A percentile compares a stretch with the other conserved stretches of the same genome.
Evolutionary conservation across 768 basidiomycete species (phyloP).

Genomic region (Coprinopsis marcescibilis): DNA sequence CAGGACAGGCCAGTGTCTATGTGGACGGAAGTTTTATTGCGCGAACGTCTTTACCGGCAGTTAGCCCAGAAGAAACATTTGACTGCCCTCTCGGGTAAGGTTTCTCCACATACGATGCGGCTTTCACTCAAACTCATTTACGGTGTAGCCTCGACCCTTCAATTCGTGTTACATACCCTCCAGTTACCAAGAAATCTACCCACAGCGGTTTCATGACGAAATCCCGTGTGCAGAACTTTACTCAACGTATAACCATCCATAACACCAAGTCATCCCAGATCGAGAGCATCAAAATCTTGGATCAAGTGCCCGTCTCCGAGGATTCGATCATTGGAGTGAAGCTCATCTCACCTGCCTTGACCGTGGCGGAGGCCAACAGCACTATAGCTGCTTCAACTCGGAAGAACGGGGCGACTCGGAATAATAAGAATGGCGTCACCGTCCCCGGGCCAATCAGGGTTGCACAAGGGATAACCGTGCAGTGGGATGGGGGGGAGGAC

Average conservation of each 20-base stretch:
- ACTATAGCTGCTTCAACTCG: not conserved
- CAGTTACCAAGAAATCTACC: conserved; percentile 26
- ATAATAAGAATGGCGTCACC: conserved; percentile 11
- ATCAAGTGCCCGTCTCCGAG: conserved; percentile 36
- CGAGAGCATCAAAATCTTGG: conserved; percentile 30
- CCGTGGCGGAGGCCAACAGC: conserved; percentile 14
- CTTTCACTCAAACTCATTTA: not conserved
- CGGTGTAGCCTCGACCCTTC: conserved; percentile 35
- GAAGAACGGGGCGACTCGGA: not conserved
- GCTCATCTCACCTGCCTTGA: conserved; percentile 27
- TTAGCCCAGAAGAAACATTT: conserved; percentile 39
- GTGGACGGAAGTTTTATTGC: conserved; percentile 53
- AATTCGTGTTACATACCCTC: conserved; percentile 36
- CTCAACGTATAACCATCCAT: conserved; percentile 33
- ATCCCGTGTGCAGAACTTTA: conserved; percentile 24
- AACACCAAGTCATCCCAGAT: conserved; percentile 34
- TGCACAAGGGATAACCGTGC: conserved; percentile 24
- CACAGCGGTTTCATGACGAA: conserved; percentile 31
- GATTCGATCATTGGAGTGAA: conserved; percentile 35
- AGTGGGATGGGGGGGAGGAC: conserved; percentile 35
- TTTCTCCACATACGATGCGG: not conserved
- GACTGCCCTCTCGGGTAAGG: conserved; percentile 40
- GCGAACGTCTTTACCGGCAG: conserved; percentile 33
- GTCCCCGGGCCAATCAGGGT: conserved; percentile 20
- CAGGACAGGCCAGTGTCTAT: conserved; percentile 44